Evolutionary conservation across 2,329 filamentous ascomycete genomes (phyloP).

Genomic region (Colletotrichum camelliae): DNA sequence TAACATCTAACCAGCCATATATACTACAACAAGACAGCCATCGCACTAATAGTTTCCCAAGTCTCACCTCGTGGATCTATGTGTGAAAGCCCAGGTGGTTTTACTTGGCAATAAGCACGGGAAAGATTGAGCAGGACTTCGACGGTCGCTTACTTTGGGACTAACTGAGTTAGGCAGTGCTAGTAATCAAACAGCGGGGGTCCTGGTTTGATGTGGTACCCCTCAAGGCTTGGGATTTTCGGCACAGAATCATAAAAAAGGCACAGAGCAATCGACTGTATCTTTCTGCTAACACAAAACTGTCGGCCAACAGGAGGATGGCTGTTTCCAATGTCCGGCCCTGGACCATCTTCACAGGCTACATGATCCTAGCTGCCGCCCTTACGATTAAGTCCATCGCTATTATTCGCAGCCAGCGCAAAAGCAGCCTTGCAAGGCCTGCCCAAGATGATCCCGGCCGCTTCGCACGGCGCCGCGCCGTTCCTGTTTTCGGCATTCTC

Average conservation of each 20-base stretch:
- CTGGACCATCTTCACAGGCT: slow-evolving; percentile 26
- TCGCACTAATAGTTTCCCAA: too few relatives aligned
- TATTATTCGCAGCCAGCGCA: slow-evolving; percentile 13
- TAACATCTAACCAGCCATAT: too few relatives aligned
- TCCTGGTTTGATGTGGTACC: too few relatives aligned
- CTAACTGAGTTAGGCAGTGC: too few relatives aligned
- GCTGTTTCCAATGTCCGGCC: slow-evolving; percentile 22
- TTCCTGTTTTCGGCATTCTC: slow-evolving; percentile 25
- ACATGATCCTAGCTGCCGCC: slow-evolving; percentile 23
- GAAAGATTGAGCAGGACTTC: too few relatives aligned
- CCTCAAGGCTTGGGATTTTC: too few relatives aligned
- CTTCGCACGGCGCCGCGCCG: background rate
- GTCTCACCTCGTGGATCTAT: too few relatives aligned
- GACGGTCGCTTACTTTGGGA: too few relatives aligned
- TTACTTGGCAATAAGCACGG: too few relatives aligned
- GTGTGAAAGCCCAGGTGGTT: too few relatives aligned
- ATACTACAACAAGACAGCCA: too few relatives aligned
- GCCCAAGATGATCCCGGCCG: background rate
- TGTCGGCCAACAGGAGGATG: background rate
- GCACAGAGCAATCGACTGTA: background rate
- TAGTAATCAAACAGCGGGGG: too few relatives aligned
- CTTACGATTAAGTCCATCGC: slow-evolving; percentile 23
- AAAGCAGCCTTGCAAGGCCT: background rate
- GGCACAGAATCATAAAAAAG: background rate
- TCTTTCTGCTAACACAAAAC: background rate